A percentile compares a stretch with the other conserved stretches of the same genome.
Evolutionary conservation across 2,329 filamentous ascomycete genomes (phyloP).

Genomic region (Colletotrichum liaoningense): DNA sequence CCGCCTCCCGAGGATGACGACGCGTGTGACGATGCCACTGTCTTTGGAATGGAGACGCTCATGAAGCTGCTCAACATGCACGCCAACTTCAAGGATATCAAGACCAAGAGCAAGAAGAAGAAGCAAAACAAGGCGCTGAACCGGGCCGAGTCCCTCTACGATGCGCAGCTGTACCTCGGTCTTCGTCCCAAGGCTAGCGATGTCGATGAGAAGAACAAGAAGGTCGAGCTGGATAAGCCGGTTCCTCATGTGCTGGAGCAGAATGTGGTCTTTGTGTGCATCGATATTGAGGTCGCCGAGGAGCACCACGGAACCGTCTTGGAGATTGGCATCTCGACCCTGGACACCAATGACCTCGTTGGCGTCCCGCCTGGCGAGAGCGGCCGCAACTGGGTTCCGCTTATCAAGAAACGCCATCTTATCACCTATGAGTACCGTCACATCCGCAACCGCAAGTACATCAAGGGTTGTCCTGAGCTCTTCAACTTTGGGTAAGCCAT

Average conservation of each 20-base stretch:
- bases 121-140: constrained; percentile 21
- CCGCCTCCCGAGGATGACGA: constrained; percentile 22
- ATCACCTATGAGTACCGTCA: constrained; percentile 77
- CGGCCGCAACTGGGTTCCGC: constrained; percentile 74
- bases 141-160: constrained; percentile 20
- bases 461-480: constrained; percentile 77
- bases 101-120: constrained; percentile 30
- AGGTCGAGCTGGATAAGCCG: constrained; percentile 9
- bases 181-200: constrained; percentile 21
- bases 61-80: constrained; percentile 21
- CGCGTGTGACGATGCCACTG: neutral
- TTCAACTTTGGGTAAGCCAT: constrained; percentile 79
- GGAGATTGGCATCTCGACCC: constrained; percentile 84
- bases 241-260: constrained; percentile 9
- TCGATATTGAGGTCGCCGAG: constrained; percentile 90
- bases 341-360: constrained; percentile 74
- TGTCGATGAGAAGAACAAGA: constrained; percentile 1
- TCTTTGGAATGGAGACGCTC: constrained; percentile 21
- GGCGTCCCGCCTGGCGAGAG: constrained; percentile 67
- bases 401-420: constrained; percentile 80
- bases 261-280: constrained; percentile 72
- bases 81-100: constrained; percentile 41
- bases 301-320: constrained; percentile 74
- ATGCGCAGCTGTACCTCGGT: constrained; percentile 34
- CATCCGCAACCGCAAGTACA: constrained; percentile 74